Evolutionary conservation across 2,329 filamentous ascomycete genomes (phyloP).

Genomic region (Penicillium olsonii): DNA sequence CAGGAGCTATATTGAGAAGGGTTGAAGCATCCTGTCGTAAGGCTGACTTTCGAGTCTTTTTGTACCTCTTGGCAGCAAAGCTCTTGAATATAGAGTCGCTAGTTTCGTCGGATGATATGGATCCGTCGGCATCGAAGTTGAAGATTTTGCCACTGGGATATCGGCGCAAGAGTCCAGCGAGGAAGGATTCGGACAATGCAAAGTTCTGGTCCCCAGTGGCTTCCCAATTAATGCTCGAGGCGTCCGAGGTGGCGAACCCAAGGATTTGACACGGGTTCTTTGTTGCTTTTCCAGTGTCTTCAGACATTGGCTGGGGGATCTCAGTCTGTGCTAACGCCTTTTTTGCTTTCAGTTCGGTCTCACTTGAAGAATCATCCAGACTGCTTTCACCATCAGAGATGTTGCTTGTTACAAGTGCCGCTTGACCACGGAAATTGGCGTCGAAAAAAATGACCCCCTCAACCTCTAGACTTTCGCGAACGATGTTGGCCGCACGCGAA

Average conservation of each 20-base stretch:
- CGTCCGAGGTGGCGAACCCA: constrained; percentile 12
- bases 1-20: constrained; percentile 23
- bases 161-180: constrained; percentile 33
- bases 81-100: background rate
- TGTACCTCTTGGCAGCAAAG: background rate
- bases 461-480: constrained; percentile 44
- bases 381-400: constrained; percentile 6
- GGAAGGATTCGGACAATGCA: constrained; percentile 41
- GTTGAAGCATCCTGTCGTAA: constrained; percentile 18
- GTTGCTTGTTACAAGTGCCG: constrained; percentile 4
- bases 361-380: constrained; percentile 5
- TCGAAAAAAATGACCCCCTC: constrained; percentile 39
- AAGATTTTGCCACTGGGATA: constrained; percentile 28
- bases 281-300: background rate
- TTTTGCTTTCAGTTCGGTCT: too few relatives aligned
- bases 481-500: constrained; percentile 46
- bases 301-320: too few relatives aligned
- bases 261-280: constrained; percentile 12
- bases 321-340: too few relatives aligned
- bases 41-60: constrained; percentile 5
- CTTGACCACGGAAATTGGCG: constrained; percentile 12
- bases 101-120: constrained; percentile 17
- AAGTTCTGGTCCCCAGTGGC: constrained; percentile 11
- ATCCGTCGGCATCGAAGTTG: constrained; percentile 17
- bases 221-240: constrained; percentile 29